These are phyloP conservation scores for Globisporangium sylvaticum DNA, from an alignment of 352 stramenopile genomes.

Conservation along the genomic window DNA sequence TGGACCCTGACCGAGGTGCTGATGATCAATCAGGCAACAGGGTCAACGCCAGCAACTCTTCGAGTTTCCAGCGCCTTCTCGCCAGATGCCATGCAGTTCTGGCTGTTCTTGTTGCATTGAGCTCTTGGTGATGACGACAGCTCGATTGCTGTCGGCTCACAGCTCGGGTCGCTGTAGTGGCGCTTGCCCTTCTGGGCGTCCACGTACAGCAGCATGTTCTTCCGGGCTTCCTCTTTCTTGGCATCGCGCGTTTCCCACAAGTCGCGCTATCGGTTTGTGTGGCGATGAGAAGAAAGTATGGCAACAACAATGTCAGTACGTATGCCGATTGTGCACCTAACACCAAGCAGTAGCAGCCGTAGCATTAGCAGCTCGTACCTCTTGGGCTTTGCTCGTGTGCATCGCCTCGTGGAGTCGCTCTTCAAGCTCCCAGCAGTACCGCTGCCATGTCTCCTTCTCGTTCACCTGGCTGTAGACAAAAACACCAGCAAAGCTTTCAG, in stretches of 20 bases:
- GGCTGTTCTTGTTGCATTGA: neutral
- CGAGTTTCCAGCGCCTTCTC: neutral
- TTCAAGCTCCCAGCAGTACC: slow-evolving; percentile 73
- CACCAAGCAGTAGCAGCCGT: neutral
- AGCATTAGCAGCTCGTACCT: slow-evolving; percentile 24
- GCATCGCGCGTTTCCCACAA: slow-evolving; percentile 59
- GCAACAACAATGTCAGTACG: neutral
- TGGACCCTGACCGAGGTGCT: neutral
- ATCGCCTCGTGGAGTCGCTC: slow-evolving; percentile 56
- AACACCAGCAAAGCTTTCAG: neutral
- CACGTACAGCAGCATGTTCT: slow-evolving; percentile 76
- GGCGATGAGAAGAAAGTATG: neutral
- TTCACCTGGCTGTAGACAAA: slow-evolving; percentile 42
- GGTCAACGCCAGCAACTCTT: neutral
- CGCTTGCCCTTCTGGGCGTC: slow-evolving; percentile 61
- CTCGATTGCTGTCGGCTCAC: neutral
- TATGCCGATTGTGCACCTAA: neutral
- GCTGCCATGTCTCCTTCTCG: slow-evolving; percentile 77
- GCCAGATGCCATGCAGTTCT: neutral
- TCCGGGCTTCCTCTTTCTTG: slow-evolving; percentile 66
- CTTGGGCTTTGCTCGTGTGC: slow-evolving; percentile 47
- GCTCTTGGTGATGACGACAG: neutral
- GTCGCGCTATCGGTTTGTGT: slow-evolving; percentile 23
- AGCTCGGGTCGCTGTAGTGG: slow-evolving; percentile 25
- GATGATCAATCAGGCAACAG: neutral